Evolutionary conservation across 768 basidiomycete genomes (phyloP), one percentile per base, ranked within the genome.

Genomic region (Termitomyces sp.): DNA sequence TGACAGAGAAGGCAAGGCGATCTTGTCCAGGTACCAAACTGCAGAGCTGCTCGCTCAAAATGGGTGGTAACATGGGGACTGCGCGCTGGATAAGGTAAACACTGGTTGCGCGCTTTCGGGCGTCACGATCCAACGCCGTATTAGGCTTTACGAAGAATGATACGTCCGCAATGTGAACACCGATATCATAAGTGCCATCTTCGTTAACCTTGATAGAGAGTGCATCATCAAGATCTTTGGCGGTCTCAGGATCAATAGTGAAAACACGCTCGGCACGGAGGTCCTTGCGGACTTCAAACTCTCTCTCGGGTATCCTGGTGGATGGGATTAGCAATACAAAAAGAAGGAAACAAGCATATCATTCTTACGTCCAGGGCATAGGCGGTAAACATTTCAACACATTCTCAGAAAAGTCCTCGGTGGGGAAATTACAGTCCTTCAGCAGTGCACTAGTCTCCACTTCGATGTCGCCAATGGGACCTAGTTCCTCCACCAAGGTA

Each of bases 371-470:
- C 95, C 95, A 99, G 14, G 97, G 97, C 61, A 91, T 82, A 26
- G 97, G 97, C 50, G 97, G 97, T 28, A 98, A 75, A 70, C 97
- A 98, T 73, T 98, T 98, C 63, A 94, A 69, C 26, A 98, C 95
- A 67, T 91, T 91, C 50, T 99, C 97, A 9, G 88, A 85, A 74
- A 99, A 99, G 63, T 98, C 97, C 72, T 96, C 95, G 0, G 93
- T 91, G 2, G 96, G 93, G 86, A 98, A 98, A 75, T 98, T 98
- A 80, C 95, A 98, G 72, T 99, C 97, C 73, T 98, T 98, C 64
- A 99, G 79, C 60, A 99, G 78, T 8, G 97, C 97, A 61, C 93
- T 95, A 5, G 96, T 98, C 75, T 99, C 97, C 8, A 97, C 95
- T 73, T 98, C 95, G 54, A 96, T 88, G 64, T 99, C 93, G n/a